Evolutionary conservation across 306 rosid species (phyloP).

Genomic region (Fragaria nilgerrensis): DNA sequence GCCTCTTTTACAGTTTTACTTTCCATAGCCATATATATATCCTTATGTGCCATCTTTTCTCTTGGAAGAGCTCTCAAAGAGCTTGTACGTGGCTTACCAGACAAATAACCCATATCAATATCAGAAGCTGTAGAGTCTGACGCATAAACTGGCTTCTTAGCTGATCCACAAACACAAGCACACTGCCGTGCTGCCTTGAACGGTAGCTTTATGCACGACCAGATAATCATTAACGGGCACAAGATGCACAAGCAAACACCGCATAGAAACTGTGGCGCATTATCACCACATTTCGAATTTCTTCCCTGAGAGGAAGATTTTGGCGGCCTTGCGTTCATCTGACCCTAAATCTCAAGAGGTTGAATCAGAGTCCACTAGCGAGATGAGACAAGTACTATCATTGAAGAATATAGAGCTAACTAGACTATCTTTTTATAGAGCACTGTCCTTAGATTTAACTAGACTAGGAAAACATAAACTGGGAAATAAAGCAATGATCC

Average conservation of each 20-base stretch:
- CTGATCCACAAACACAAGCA: conserved; percentile 40
- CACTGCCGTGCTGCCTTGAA: conserved; percentile 34
- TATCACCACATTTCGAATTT: conserved; percentile 31
- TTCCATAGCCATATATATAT: neutral
- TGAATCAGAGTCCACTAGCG: neutral
- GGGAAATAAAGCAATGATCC: neutral
- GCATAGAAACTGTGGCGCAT: conserved; percentile 36
- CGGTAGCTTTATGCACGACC: conserved; percentile 57
- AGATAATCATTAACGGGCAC: conserved; percentile 46
- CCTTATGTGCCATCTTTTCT: neutral
- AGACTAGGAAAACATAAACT: neutral
- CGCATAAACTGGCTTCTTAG: conserved; percentile 26
- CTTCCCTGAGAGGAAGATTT: conserved; percentile 20
- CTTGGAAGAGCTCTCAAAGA: neutral
- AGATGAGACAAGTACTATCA: neutral
- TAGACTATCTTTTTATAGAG: neutral
- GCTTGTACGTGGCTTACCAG: conserved; percentile 3
- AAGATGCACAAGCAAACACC: conserved; percentile 50
- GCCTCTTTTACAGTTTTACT: neutral
- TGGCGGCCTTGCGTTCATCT: conserved; percentile 11
- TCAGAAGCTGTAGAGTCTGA: conserved; percentile 72
- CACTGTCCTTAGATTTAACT: neutral
- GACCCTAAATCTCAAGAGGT: neutral
- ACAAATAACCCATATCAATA: conserved; percentile 37
- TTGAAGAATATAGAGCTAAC: neutral